These are phyloP conservation scores for Xylariales sp. DNA, from an alignment of 2,329 filamentous ascomycete species.

Conservation along the genomic window DNA sequence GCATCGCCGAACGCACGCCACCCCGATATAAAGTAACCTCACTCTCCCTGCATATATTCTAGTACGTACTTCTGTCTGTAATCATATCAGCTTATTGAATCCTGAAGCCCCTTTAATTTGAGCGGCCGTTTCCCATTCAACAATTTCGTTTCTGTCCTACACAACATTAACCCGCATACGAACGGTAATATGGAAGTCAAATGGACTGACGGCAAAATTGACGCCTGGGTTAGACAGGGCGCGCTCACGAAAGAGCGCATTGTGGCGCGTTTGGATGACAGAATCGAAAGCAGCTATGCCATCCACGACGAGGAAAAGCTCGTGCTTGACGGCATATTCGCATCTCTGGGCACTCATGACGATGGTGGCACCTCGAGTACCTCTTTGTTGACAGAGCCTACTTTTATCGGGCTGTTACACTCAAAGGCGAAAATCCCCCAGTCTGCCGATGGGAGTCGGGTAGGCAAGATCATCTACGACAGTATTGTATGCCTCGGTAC, in stretches of 20 bases:
- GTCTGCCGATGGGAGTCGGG: constrained; percentile 1
- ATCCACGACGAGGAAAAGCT: constrained; percentile 7
- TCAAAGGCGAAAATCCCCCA: constrained; percentile 3
- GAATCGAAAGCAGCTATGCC: constrained; percentile 11
- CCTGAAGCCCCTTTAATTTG: too few relatives aligned
- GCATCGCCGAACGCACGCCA: too few relatives aligned
- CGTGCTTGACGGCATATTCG: neutral
- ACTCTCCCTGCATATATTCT: too few relatives aligned
- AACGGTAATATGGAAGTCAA: constrained; percentile 1
- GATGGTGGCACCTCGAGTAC: too few relatives aligned
- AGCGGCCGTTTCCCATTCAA: too few relatives aligned
- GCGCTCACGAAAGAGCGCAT: constrained; percentile 13
- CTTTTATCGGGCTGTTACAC: too few relatives aligned
- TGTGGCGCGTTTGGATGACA: constrained; percentile 9
- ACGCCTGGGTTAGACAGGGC: constrained; percentile 6
- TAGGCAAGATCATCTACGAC: constrained; percentile 29
- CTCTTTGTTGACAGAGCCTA: too few relatives aligned
- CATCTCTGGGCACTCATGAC: constrained; percentile 1
- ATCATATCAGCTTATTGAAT: too few relatives aligned
- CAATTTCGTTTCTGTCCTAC: neutral
- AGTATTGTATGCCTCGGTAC: constrained; percentile 35
- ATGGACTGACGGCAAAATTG: constrained; percentile 3
- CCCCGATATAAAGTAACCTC: too few relatives aligned
- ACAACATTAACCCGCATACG: neutral
- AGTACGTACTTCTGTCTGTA: too few relatives aligned